Conservation (phyloP, 192 early-diverging fungal genomes). For the Borealophlyctis nickersoniae region DNA sequence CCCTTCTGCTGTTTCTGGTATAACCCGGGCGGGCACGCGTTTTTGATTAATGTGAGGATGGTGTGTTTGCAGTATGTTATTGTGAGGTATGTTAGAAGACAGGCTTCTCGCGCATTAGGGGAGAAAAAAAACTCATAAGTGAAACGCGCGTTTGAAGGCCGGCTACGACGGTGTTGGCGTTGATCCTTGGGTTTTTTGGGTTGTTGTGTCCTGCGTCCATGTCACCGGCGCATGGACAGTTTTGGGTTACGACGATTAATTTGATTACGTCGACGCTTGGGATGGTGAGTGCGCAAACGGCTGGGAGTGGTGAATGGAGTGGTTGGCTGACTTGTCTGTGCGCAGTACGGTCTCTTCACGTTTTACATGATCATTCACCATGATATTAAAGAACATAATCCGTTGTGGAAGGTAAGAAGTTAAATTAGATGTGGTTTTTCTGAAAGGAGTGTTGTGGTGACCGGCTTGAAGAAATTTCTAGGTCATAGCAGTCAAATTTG, state of each 20-base stretch:
- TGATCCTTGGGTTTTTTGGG: slow-evolving; percentile 56
- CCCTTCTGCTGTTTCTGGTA: slow-evolving; percentile 67
- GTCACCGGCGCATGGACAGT: slow-evolving; percentile 60
- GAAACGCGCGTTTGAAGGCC: slow-evolving; percentile 30
- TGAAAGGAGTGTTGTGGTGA: not conserved
- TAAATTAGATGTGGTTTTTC: not conserved
- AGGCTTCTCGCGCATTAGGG: not conserved
- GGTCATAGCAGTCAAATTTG: slow-evolving; percentile 44
- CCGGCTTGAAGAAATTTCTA: slow-evolving; percentile 9
- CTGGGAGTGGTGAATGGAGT: not conserved
- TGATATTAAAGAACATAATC: slow-evolving; percentile 45
- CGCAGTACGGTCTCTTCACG: slow-evolving; percentile 59
- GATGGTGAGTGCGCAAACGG: slow-evolving; percentile 47
- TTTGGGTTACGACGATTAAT: slow-evolving; percentile 65
- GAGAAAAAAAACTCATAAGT: not conserved
- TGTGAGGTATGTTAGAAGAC: slow-evolving; percentile 38
- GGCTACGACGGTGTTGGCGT: slow-evolving; percentile 60
- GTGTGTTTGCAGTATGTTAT: slow-evolving; percentile 75
- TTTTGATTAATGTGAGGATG: slow-evolving; percentile 57
- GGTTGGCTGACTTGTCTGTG: not conserved
- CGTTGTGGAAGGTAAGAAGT: slow-evolving; percentile 36
- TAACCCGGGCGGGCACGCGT: slow-evolving; percentile 61
- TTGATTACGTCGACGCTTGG: slow-evolving; percentile 64
- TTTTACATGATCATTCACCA: slow-evolving; percentile 67
- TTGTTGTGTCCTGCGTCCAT: slow-evolving; percentile 62